Evolutionary conservation across 2,329 filamentous ascomycete genomes (phyloP), one percentile per base, ranked within the genome.

Genomic region (Colletotrichum echinochloae): DNA sequence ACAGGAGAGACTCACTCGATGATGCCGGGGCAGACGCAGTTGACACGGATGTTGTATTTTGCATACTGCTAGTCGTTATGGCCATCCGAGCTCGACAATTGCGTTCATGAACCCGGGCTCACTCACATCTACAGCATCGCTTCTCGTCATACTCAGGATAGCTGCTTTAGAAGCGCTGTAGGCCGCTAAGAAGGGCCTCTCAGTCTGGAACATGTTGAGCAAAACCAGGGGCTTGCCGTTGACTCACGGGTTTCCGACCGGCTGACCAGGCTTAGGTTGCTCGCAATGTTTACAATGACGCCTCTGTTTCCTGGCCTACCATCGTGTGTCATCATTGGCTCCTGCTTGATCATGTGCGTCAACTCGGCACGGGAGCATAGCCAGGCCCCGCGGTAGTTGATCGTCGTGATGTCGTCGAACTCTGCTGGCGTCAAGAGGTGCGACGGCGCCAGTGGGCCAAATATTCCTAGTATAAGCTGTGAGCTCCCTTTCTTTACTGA

Each of bases 121-220:
- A 83, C 79, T 72, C 63, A 83, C 82, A 73, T 85, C 82, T 48
- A 85, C 82, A n/a, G 84, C 84, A 77, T 85, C 83, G 60, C 79
- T 81, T 68, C 79, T 82, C 4, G 84, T 86, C 77, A 86, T 76
- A 46, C 79, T 79, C 9, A 84, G 81, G 0, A 85, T 79, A 1
- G 83, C 84, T 5, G 83, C 82, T 64, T 85, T 86, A 6, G 80
- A 81, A 1, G 83, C 83, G 65, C 80, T 83, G 67, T 86, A 86
- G 2, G 81, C 81, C 1, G 82, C 82, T 84, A 12, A 26, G 28
- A 11, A 41, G 11, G 3, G 39, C 3, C 12, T 52, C 12, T 52
- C 5, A 57, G 44, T 26, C 5, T 46, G 20, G 44, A 14, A 7
- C 3, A 7, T 30, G n/a, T 30, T 5, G 6, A 12, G n/a, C n/a